Evolutionary conservation across 352 stramenopile genomes (phyloP).

Genomic region (Pythium phragmiticola): DNA sequence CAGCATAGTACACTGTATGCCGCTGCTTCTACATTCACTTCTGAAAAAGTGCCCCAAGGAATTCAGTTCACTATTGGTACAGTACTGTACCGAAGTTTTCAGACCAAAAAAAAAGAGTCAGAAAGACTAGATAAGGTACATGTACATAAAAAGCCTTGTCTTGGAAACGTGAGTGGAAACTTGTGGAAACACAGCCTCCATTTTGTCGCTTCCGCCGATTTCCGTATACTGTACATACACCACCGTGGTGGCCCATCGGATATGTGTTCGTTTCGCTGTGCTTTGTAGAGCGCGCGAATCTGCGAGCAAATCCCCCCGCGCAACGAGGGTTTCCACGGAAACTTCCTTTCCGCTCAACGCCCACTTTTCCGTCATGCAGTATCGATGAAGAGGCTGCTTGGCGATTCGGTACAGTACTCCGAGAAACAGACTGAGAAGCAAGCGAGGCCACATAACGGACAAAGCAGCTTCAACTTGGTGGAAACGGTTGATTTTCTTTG

Average conservation of each 20-base stretch:
- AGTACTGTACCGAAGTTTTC: constrained; percentile 8
- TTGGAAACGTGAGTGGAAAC: background rate
- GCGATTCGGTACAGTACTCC: background rate
- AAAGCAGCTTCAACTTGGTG: background rate
- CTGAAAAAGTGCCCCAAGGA: constrained; percentile 15
- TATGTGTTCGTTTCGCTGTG: background rate
- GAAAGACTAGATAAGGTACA: background rate
- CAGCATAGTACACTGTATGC: background rate
- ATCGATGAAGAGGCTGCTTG: background rate
- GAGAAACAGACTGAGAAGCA: background rate
- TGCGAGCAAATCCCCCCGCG: background rate
- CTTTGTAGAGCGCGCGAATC: constrained; percentile 1
- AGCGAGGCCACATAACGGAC: background rate
- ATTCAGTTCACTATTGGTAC: constrained; percentile 13
- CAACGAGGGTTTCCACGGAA: constrained; percentile 9
- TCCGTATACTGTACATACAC: background rate
- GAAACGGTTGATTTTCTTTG: background rate
- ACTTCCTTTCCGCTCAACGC: background rate
- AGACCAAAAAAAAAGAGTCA: constrained; percentile 11
- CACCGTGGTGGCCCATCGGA: too few species aligned
- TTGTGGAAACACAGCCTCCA: background rate
- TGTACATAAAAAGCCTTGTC: background rate
- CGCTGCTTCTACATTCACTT: constrained; percentile 6
- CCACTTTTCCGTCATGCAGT: background rate
- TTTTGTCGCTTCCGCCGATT: background rate